A percentile compares a stretch with the other conserved stretches of the same genome.
Evolutionary conservation across 257 asterid genomes (phyloP).

Genomic region (Thymus mandschuricus): DNA sequence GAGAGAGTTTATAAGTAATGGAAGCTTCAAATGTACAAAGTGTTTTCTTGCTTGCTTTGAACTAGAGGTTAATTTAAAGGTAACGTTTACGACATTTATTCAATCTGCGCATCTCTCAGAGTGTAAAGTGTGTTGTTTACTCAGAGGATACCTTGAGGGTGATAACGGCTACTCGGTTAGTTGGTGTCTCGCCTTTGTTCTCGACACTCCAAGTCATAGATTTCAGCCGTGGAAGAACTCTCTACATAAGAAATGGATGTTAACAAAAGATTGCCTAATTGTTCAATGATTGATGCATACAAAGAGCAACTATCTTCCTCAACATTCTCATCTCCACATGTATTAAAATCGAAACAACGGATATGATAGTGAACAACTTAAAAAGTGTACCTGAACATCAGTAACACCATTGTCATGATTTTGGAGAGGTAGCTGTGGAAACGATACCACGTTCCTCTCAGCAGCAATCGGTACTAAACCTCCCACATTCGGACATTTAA

Average conservation of each 20-base stretch:
- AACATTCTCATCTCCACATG: not conserved
- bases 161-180: conserved; percentile 45
- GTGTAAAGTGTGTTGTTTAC: conserved; percentile 13
- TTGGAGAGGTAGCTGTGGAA: conserved; percentile 39
- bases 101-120: not conserved
- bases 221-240: conserved; percentile 48
- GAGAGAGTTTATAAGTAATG: not conserved
- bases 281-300: not conserved
- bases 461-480: conserved; percentile 29
- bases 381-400: conserved; percentile 36
- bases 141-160: conserved; percentile 46
- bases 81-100: not conserved
- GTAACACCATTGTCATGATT: conserved; percentile 27
- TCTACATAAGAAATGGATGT: conserved; percentile 35
- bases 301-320: not conserved
- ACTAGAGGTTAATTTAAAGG: not conserved
- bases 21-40: too few relatives aligned
- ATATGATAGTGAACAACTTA: not conserved
- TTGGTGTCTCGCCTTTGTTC: conserved; percentile 32
- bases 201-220: conserved; percentile 58
- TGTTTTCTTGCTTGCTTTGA: too few relatives aligned
- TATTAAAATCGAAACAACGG: not conserved
- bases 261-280: not conserved
- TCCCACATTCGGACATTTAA: conserved; percentile 21
- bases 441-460: conserved; percentile 31